phyloP scores from a whole-genome alignment of 2,329 filamentous ascomycete species.

The Talaromyces pinophilus region DNA sequence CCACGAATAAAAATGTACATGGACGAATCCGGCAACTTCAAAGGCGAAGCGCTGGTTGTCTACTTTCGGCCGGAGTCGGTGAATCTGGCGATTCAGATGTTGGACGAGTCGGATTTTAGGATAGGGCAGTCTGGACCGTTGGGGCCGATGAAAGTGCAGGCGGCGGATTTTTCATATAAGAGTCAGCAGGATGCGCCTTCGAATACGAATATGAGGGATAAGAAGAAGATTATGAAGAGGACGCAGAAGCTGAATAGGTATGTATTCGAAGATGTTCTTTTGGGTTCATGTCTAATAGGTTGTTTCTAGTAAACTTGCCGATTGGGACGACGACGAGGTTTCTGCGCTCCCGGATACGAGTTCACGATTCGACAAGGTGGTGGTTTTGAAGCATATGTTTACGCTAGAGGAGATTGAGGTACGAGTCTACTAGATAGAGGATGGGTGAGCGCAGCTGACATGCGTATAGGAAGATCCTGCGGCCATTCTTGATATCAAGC shows the following conservation, averaged over 20 bases:
- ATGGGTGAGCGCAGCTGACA: constrained; percentile 26
- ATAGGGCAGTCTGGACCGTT: constrained; percentile 54
- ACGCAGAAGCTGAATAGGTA: constrained; percentile 79
- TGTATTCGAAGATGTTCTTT: neutral
- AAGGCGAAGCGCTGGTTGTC: constrained; percentile 88
- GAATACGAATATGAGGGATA: constrained; percentile 64
- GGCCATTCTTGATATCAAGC: constrained; percentile 85
- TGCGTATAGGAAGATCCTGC: constrained; percentile 67
- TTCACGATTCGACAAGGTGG: constrained; percentile 71
- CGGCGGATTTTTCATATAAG: constrained; percentile 89
- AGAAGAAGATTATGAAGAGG: constrained; percentile 87
- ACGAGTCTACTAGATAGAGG: neutral
- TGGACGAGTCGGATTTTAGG: constrained; percentile 68
- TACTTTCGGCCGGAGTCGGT: constrained; percentile 97
- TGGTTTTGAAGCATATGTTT: constrained; percentile 92
- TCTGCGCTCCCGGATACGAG: constrained; percentile 58
- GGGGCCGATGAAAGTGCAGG: constrained; percentile 76
- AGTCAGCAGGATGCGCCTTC: constrained; percentile 68
- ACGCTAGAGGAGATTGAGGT: constrained; percentile 76
- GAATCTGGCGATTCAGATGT: constrained; percentile 58
- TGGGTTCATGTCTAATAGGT: neutral
- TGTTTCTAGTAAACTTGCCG: constrained; percentile 72
- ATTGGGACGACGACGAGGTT: constrained; percentile 91
- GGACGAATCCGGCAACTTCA: constrained; percentile 79
- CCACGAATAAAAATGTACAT: constrained; percentile 92